Base-by-base conservation (phyloP, 1,284 basidiomycete species). In the Microbotryum saponariae region DNA sequence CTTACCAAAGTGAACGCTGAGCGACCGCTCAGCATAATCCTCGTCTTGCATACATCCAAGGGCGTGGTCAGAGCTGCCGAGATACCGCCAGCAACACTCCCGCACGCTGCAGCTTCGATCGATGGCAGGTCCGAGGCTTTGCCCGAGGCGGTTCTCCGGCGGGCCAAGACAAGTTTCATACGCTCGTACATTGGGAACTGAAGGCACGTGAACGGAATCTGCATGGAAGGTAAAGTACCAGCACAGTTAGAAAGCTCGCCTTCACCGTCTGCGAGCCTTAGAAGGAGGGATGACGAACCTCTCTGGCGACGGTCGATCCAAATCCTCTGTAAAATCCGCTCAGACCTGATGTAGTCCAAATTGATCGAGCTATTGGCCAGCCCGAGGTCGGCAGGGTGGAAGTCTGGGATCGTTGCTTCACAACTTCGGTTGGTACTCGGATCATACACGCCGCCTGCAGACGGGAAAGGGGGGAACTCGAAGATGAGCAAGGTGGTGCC, bases 131-230 rank as follows among this genome's bases (percentile, higher is more conserved):
- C 85, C 79, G 60, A 81, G 73, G 31, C 80, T 33, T 48, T 47
- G 55, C 51, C 51, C 50, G 51, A 63, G 23, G 25, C 55, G 37
- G 54, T 51, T 50, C 65, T 61, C 21, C 60, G 68, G 33, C 48
- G 69, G 0, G 87, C 83, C 8, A 87, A 74, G 37, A 80, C 78
- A 1, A 79, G 68, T 75, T 98, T 98, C 66, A 98, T 79, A 47
- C 83, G 79, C 77, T 98, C 96, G 73, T 97, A 99, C 27, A 98
- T 77, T 0, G 96, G 96, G 74, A 98, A 99, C 75, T 99, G 96
- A 27, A 99, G 80, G 14, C 91, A 94, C 1, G 94, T 96, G 78
- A 99, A 98, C 0, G 94, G 94, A 48, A 98, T 91, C 91, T 94
- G 64, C 25, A 29, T 25, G 46, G 58, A n/a, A 33, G n/a, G 14